phyloP scores from a whole-genome alignment of 495 filamentous ascomycete genomes.

The Penicillium robsamsonii region DNA sequence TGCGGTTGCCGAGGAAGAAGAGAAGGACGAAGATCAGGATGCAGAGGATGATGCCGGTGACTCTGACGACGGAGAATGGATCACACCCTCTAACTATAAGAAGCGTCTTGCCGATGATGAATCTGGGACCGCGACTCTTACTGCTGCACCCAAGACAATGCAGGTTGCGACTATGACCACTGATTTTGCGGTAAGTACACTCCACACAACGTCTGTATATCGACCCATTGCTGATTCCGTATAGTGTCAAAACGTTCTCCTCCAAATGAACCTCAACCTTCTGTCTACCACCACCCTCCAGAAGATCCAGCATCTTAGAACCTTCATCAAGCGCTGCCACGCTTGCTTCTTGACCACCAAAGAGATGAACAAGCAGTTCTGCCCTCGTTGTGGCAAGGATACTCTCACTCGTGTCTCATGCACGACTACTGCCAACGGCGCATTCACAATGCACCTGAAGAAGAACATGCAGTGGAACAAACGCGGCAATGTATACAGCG shows the following conservation, averaged over 20 bases:
- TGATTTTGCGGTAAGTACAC: slow-evolving; percentile 76
- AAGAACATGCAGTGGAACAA: slow-evolving; percentile 96
- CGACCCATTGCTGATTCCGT: slow-evolving; percentile 11
- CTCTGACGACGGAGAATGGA: slow-evolving; percentile 81
- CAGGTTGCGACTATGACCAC: slow-evolving; percentile 85
- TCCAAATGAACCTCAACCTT: slow-evolving; percentile 93
- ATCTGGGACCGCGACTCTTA: slow-evolving; percentile 43
- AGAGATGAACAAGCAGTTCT: slow-evolving; percentile 89
- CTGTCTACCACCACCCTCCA: slow-evolving; percentile 69
- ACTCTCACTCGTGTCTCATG: slow-evolving; percentile 85
- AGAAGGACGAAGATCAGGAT: slow-evolving; percentile 34
- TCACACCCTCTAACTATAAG: slow-evolving; percentile 89
- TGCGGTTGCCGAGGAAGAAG: slow-evolving; percentile 19
- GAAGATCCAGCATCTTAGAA: slow-evolving; percentile 75
- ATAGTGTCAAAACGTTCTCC: slow-evolving; percentile 78
- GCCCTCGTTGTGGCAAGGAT: slow-evolving; percentile 81
- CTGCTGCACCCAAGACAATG: slow-evolving; percentile 59
- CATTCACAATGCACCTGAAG: slow-evolving; percentile 86
- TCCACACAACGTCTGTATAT: not conserved
- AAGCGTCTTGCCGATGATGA: slow-evolving; percentile 72
- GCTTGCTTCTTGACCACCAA: slow-evolving; percentile 86
- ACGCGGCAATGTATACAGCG: slow-evolving; percentile 80
- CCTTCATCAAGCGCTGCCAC: slow-evolving; percentile 89
- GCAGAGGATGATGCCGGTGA: slow-evolving; percentile 49
- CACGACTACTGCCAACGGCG: slow-evolving; percentile 73